Conservation (phyloP, 2,329 filamentous ascomycete genomes). For the Calycina herbarum region DNA sequence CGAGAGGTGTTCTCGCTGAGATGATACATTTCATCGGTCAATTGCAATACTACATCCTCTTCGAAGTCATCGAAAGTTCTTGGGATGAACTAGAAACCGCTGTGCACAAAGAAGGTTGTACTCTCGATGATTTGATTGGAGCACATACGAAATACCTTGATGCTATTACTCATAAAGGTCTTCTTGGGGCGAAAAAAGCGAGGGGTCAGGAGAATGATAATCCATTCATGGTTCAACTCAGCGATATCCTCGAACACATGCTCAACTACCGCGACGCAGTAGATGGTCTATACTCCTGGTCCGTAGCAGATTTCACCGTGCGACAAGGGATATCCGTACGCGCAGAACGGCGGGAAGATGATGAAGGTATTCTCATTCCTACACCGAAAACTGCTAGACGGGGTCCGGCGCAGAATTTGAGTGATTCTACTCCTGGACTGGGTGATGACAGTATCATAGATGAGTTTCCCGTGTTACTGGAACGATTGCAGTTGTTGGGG, state of each 20-base stretch:
- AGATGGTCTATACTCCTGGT: constrained; percentile 92
- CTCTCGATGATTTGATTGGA: constrained; percentile 90
- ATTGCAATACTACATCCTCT: constrained; percentile 97
- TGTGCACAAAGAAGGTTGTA: constrained; percentile 81
- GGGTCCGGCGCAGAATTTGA: constrained; percentile 28
- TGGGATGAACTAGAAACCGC: constrained; percentile 88
- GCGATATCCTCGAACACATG: constrained; percentile 92
- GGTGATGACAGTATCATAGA: constrained; percentile 47
- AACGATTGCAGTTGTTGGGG: constrained; percentile 70
- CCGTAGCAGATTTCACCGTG: constrained; percentile 88
- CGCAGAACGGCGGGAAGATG: constrained; percentile 51
- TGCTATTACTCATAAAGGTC: constrained; percentile 92
- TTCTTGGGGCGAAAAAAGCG: constrained; percentile 70
- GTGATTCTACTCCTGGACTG: constrained; percentile 32
- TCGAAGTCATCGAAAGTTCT: constrained; percentile 95
- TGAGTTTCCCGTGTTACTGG: constrained; percentile 71
- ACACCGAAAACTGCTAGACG: constrained; percentile 35
- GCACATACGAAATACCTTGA: constrained; percentile 90
- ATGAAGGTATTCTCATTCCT: constrained; percentile 28
- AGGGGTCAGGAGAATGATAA: constrained; percentile 54
- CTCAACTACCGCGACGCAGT: constrained; percentile 90
- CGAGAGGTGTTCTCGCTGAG: constrained; percentile 84
- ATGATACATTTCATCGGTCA: constrained; percentile 99
- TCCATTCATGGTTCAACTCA: constrained; percentile 85
- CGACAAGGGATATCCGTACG: constrained; percentile 83